These are phyloP conservation scores for Hondaea fermentalgiana DNA, from an alignment of 108 stramenopile species.

Conservation along the genomic window DNA sequence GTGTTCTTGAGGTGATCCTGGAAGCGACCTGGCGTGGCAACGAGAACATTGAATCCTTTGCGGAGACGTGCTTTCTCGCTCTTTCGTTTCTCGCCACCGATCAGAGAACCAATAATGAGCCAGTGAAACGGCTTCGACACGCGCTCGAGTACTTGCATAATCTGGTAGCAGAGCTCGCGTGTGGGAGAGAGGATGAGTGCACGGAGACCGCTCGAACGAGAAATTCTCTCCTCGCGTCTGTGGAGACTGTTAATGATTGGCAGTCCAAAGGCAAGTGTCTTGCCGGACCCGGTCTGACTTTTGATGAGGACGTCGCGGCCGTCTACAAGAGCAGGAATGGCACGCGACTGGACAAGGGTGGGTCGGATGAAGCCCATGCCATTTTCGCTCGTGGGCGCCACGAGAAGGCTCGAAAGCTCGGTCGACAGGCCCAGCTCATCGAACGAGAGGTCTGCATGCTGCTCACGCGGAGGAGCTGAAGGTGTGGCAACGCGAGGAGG, in stretches of 20 bases:
- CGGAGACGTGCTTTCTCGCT: conserved; percentile 87
- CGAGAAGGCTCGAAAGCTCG: neutral
- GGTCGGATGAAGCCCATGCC: conserved; percentile 38
- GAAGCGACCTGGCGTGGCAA: conserved; percentile 92
- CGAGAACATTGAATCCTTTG: conserved; percentile 75
- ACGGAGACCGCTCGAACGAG: conserved; percentile 36
- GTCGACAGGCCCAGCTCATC: neutral
- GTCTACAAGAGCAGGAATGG: conserved; percentile 28
- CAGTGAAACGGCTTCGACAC: conserved; percentile 65
- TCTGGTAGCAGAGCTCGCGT: conserved; percentile 80
- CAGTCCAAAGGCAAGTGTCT: conserved; percentile 51
- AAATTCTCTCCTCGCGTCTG: neutral
- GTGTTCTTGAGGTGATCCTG: conserved; percentile 86
- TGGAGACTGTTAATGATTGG: conserved; percentile 38
- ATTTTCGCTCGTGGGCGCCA: conserved; percentile 1
- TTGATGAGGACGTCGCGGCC: conserved; percentile 43
- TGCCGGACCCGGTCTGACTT: conserved; percentile 51
- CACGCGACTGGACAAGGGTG: conserved; percentile 36
- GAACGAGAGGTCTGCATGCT: neutral
- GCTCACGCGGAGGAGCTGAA: neutral
- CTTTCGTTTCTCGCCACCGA: conserved; percentile 85
- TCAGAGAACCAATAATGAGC: conserved; percentile 74
- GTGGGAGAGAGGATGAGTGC: conserved; percentile 76
- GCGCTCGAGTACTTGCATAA: conserved; percentile 46
- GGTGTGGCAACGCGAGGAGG: neutral